These are phyloP conservation scores for Thalassiosira exigua DNA, from an alignment of 352 stramenopile species.

Conservation along the genomic window DNA sequence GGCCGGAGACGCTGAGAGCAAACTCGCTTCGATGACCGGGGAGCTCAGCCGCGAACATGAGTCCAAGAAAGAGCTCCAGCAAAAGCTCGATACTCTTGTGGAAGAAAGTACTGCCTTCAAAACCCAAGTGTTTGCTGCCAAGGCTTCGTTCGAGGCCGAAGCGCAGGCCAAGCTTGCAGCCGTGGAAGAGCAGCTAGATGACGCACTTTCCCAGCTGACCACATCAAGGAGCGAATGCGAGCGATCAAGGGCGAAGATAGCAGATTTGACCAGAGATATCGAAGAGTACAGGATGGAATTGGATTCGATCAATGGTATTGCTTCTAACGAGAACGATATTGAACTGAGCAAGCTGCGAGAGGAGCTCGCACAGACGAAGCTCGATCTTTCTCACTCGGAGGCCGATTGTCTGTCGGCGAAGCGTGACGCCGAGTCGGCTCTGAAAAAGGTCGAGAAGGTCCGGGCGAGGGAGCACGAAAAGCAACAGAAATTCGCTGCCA, in stretches of 20 bases:
- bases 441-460: conserved; percentile 40
- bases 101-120: conserved; percentile 50
- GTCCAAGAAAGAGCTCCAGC: conserved; percentile 45
- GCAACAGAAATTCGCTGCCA: conserved; percentile 33
- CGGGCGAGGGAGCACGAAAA: conserved; percentile 47
- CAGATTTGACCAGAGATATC: conserved; percentile 49
- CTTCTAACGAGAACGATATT: conserved; percentile 42
- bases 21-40: conserved; percentile 32
- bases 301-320: conserved; percentile 33
- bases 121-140: conserved; percentile 46
- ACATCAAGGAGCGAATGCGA: conserved; percentile 39
- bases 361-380: conserved; percentile 39
- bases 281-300: conserved; percentile 45
- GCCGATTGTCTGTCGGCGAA: conserved; percentile 44
- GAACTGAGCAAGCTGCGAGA: conserved; percentile 50
- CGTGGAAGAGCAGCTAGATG: conserved; percentile 35
- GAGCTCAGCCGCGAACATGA: conserved; percentile 36
- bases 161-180: conserved; percentile 27
- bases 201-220: conserved; percentile 26
- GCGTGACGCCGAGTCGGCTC: conserved; percentile 27
- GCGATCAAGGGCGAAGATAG: conserved; percentile 39
- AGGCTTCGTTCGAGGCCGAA: conserved; percentile 43
- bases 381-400: conserved; percentile 45
- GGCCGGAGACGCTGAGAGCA: conserved; percentile 25
- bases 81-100: conserved; percentile 34